Base-by-base conservation (phyloP, 1,284 basidiomycete genomes). In the Fomitopsis betulina region DNA sequence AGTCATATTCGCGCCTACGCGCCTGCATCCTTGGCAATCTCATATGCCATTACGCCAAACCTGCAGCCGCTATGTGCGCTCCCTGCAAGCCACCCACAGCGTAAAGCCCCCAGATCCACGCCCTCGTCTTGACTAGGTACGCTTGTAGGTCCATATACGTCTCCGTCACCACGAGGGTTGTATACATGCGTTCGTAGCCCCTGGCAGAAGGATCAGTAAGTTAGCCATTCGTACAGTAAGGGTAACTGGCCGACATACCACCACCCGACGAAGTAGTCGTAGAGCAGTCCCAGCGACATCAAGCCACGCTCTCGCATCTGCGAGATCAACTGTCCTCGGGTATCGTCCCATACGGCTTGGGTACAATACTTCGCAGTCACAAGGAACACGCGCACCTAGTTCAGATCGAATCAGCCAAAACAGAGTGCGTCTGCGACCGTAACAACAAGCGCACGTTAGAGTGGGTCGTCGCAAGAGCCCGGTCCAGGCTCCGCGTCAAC, bases 311-410 rank as follows among this genome's bases (percentile, higher is more conserved):
- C 72, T 54, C 78, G 73, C 74, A 87, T 77, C 61, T 72, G 66
- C 57, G 77, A 72, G 57, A 79, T 72, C 6, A 86, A 65, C 13
- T 78, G 77, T 56, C 79, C 76, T 65, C 80, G 79, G 59, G 96
- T 93, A 67, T 92, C 89, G 64, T 84, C 78, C 88, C 94, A 97
- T 2, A 95, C 90, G 39, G 94, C 86, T 21, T 78, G 79, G 51
- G 88, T 83, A 72, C 96, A 98, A 73, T 93, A 97, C 66, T 93
- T 90, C 0, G 95, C 95, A 6, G 92, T 90, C 60, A 98, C 91
- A 40, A 98, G 72, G 72, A 98, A 99, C 67, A 97, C 86, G 12
- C 95, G 89, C 60, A 87, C 78, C 82, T 91, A 57, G 13, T 32
- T 33, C 10, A 6, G 5, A 45, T 27, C 23, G 19, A 17, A 35